A percentile compares a stretch with the other conserved stretches of the same genome.
phyloP scores from a whole-genome alignment of 371 early-diverging fungal species.

The Rhizomucor pusillus region DNA sequence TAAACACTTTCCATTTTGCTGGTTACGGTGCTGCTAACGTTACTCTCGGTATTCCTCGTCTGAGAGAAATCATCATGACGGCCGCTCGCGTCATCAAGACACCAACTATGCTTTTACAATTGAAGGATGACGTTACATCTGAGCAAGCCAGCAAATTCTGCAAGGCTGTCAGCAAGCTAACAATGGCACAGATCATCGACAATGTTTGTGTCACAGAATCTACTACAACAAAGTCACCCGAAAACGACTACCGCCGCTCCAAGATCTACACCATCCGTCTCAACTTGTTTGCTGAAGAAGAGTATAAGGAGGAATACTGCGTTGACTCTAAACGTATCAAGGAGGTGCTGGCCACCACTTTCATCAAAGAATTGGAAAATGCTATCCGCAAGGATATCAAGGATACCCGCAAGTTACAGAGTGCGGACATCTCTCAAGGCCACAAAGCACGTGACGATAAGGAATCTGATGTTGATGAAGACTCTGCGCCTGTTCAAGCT shows the following conservation, averaged over 20 bases:
- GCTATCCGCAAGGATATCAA: slow-evolving; percentile 54
- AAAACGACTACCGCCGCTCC: slow-evolving; percentile 50
- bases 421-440: slow-evolving; percentile 40
- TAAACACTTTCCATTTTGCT: slow-evolving; percentile 99
- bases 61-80: slow-evolving; percentile 99
- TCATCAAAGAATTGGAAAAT: slow-evolving; percentile 73
- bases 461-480: slow-evolving; percentile 41
- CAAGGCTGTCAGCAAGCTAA: slow-evolving; percentile 63
- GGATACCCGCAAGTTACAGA: slow-evolving; percentile 53
- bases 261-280: slow-evolving; percentile 80
- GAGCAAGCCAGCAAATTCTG: slow-evolving; percentile 62
- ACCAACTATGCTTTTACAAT: slow-evolving; percentile 90
- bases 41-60: slow-evolving; percentile 99
- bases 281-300: slow-evolving; percentile 78
- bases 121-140: slow-evolving; percentile 62
- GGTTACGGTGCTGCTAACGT: slow-evolving; percentile 99
- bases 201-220: slow-evolving; percentile 73
- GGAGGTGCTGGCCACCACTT: slow-evolving; percentile 67
- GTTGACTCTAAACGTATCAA: slow-evolving; percentile 69
- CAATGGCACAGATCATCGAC: slow-evolving; percentile 81
- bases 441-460: slow-evolving; percentile 23
- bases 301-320: slow-evolving; percentile 78
- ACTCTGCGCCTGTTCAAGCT: slow-evolving; percentile 43
- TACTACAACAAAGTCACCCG: slow-evolving; percentile 46
- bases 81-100: slow-evolving; percentile 95